Base-by-base conservation (phyloP, 441 rosid species). In the Pelargonium myrrhifolium region DNA sequence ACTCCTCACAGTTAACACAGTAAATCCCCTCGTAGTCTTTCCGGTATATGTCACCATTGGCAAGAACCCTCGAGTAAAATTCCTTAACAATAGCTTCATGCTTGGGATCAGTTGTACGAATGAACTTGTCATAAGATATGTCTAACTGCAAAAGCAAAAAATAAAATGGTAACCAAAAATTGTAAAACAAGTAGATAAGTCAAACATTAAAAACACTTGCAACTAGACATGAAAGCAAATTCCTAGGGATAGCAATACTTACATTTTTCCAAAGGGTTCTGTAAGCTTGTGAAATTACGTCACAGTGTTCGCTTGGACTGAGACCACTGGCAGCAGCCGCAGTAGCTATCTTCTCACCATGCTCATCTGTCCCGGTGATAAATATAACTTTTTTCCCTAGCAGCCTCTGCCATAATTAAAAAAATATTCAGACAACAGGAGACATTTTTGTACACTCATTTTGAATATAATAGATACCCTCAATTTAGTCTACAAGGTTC, bases 1-100 rank as follows among this genome's bases (percentile, higher is more conserved):
- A 90, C 79, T 93, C 98, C 84, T 93, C 95, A 69, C 97, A 93
- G 78, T 89, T 93, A 65, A 89, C 83, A 75, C 99, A 93, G 79
- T 93, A 93, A 24, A 89, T 82, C 0, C 99, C 99, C 77, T 89
- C 96, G 35, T 93, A 89, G 78, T 91, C 93, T 67, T 93, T 93
- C 70, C 79, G 79, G 70, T 90, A 93, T 71, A 93, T 93, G 78
- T 93, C 97, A 58, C 89, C 97, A 14, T 83, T 89, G 62, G 86
- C 91, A 66, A 90, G 89, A 75, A 90, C 92, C 65, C 85, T 81
- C 14, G 89, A 78, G 68, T 93, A 93, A 67, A 93, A 93, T 75
- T 90, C 97, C 76, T 87, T 83, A n/a, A 93, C 98, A 47, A 90
- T 86, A 0, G 90, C 89, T 83, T 93, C 94, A 75, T 93, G 98